Base-by-base conservation (phyloP, 768 basidiomycete species). In the Boletus subcaerulescens region DNA sequence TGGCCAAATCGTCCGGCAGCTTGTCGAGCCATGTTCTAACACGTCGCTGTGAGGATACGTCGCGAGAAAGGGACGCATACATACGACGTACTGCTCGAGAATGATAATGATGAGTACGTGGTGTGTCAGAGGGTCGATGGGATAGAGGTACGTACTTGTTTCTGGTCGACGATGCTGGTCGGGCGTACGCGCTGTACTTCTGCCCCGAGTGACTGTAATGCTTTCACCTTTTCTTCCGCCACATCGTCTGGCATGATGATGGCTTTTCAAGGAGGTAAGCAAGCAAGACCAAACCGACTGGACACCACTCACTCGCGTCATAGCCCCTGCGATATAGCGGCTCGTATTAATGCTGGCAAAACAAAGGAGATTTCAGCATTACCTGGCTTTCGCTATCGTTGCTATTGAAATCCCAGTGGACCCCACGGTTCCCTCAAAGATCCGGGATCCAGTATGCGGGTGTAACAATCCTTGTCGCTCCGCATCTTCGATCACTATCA, bases 341-440 rank as follows among this genome's bases (percentile, higher is more conserved):
- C 44, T 29, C 11, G 11, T 12, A 32, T 50, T 38, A 33, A 48
- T 43, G 13, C 29, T 5, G 11, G 4, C 14, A 39, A 18, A 46
- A 22, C 10, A 3, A 45, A 11, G 12, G 5, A 14, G 29, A n/a
- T 2, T 12, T 20, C 26, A 26, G 1, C 15, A 36, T 80, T 60
- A 91, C 93, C 88, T 85, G 12, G 94, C 93, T 59, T 81, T 80
- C 2, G 93, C 90, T 48, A 99, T 89, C 3, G 91, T 97, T 0
- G 97, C 96, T 48, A 99, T 86, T 1, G 94, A 97, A 53, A 98
- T 98, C 7, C 97, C 94, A 0, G 94, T 97, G 0, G 92, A 94
- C 9, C 93, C 97, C 4, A 96, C 92, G 0, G 96, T 99, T 4
- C 97, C 97, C 70, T 98, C 97, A 54, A 98, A 99, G 38, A 99